Base-by-base conservation (phyloP, 2,329 filamentous ascomycete genomes). In the Trichoderma citrinoviride region DNA sequence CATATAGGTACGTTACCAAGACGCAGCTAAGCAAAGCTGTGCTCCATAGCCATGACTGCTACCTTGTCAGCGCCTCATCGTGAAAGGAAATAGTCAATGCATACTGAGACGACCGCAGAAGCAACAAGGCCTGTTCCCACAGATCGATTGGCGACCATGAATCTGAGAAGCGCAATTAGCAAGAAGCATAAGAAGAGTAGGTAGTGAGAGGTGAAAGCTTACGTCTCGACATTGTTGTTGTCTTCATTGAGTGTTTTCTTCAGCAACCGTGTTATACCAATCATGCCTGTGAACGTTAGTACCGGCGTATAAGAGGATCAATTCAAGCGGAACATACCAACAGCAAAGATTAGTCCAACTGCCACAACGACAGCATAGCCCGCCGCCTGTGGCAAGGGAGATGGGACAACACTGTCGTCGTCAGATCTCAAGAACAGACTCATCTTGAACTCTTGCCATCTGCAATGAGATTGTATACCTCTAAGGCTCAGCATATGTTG, bases 21-120 rank as follows among this genome's bases (percentile, higher is more conserved):
- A 61, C 57, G 4, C 57, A 61, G 37, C 57, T 61, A 1, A 61
- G 47, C 7, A 61, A 33, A 5, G 57, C 57, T 53, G 57, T 61
- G 5, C 57, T 61, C 57, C 57, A 61, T 44, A 61, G 8, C 57
- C 57, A 61, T 17, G 57, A 61, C 57, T 61, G 14, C 7, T 14
- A 2, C 37, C 21, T 23, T 33, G 23, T 61, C n/a, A 61, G 46
- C n/a, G 19, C n/a, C 4, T 23, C 0, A 10, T 17, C 3, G 10
- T 43, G 33, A 1, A 14, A 5, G 14, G 12, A 3, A 29, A 10
- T 33, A 3, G 23, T 1, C 0, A 5, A 27, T 1, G n/a, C n/a
- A 23, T 43, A 61, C 57, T 21, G 57, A 61, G 50, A 61, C 57
- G 17, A 61, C 57, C 23, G 57, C 57, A 44, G 57, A 61, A 1